Conservation (phyloP, 768 basidiomycete species). For the Tylopilus plumbeoviolaceoides region DNA sequence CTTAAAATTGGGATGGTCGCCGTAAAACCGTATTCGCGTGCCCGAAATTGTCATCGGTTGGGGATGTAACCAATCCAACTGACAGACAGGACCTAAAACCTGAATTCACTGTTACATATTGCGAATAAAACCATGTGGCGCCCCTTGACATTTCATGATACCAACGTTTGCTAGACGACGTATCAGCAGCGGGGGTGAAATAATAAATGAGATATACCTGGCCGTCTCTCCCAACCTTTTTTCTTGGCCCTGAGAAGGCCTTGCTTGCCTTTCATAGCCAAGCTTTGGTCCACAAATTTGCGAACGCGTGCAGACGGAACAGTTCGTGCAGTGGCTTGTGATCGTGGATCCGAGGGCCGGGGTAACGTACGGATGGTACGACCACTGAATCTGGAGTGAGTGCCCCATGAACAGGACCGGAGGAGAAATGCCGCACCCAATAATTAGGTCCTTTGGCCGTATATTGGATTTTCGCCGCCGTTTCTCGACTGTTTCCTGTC, state of each 20-base stretch:
- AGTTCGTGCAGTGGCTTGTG: conserved; percentile 38
- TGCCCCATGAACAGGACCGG: not conserved
- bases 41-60: not conserved
- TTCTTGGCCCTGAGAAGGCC: conserved; percentile 33
- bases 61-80: not conserved
- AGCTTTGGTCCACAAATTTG: conserved; percentile 49
- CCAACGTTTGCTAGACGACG: conserved; percentile 48
- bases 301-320: conserved; percentile 45
- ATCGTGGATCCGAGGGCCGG: conserved; percentile 22
- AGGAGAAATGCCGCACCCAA: conserved; percentile 42
- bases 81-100: not conserved
- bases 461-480: conserved; percentile 30
- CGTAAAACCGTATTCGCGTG: not conserved
- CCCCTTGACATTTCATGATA: conserved; percentile 48
- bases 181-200: not conserved
- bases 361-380: conserved; percentile 51
- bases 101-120: conserved; percentile 4
- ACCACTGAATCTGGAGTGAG: conserved; percentile 37
- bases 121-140: conserved; percentile 45
- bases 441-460: conserved; percentile 45
- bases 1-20: not conserved
- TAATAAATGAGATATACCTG: conserved; percentile 39
- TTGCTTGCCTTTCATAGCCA: conserved; percentile 42
- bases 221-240: conserved; percentile 53
- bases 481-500: conserved; percentile 23